A percentile compares a stretch with the other conserved stretches of the same genome.
Evolutionary conservation across 2,329 filamentous ascomycete genomes (phyloP).

Genomic region (Microdochium nivale): DNA sequence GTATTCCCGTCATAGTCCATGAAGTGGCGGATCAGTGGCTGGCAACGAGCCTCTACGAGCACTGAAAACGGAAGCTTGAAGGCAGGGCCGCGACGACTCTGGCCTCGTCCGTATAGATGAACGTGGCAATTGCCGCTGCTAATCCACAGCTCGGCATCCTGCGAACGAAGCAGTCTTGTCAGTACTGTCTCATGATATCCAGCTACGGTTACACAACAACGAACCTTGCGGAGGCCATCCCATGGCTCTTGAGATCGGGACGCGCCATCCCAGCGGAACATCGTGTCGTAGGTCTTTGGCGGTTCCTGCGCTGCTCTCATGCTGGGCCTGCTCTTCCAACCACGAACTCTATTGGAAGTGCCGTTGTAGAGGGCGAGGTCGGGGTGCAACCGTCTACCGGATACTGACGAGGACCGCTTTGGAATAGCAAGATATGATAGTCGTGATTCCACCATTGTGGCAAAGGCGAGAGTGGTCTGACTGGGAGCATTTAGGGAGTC

Average conservation of each 20-base stretch:
- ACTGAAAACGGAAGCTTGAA: constrained; percentile 55
- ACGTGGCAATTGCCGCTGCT: constrained; percentile 60
- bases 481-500: no score
- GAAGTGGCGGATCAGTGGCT: constrained; percentile 48
- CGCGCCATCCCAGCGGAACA: constrained; percentile 42
- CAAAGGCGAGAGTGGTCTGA: not conserved
- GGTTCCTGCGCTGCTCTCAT: constrained; percentile 19
- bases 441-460: not conserved
- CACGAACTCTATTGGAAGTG: constrained; percentile 21
- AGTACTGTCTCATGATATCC: not conserved
- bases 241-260: constrained; percentile 32
- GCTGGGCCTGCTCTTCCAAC: constrained; percentile 25
- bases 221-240: constrained; percentile 39
- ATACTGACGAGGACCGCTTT: not conserved
- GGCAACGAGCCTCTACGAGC: constrained; percentile 49
- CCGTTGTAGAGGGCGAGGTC: constrained; percentile 21
- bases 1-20: constrained; percentile 22
- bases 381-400: not conserved
- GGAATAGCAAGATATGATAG: not conserved
- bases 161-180: not conserved
- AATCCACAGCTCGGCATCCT: constrained; percentile 69
- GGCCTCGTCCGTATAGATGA: constrained; percentile 57
- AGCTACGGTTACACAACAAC: constrained; percentile 11
- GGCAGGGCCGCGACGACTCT: constrained; percentile 56
- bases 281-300: constrained; percentile 17